Evolutionary conservation across 2,329 filamentous ascomycete species (phyloP), one percentile per base, ranked within the genome.

Genomic region (Fusarium goolgardi): DNA sequence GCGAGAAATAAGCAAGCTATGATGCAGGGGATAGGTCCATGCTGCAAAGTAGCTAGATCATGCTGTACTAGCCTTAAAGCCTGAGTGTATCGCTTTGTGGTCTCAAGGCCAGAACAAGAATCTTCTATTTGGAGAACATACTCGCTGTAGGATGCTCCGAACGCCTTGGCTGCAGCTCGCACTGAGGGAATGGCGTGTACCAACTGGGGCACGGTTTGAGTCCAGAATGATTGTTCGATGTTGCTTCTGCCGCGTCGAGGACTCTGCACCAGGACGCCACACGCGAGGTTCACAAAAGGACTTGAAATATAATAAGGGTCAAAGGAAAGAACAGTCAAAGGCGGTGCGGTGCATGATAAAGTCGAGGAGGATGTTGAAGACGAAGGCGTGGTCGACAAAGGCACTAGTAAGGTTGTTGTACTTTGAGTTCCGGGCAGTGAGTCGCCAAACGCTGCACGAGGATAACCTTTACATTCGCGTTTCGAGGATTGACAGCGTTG

Each of bases 1-100:
- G 56, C 61, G 1, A 72, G 67, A 3, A 72, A 69, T 0, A 72
- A 21, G 9, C 69, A 72, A 7, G 70, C 69, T 3, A 72, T 57
- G 4, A 70, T 56, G 9, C 64, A 70, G 2, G 69, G 55, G 3
- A 71, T n/a, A 0, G 55, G 51, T 0, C 65, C 59, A n/a, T 67
- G 21, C 13, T 59, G 64, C 3, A 59, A 1, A 2, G 67, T 66
- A 2, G 16, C 31, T 13, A 72, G 60, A 29, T 72, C 70, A 4
- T 44, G 46, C 29, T 72, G 70, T 10, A 61, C 57, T 8, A 71
- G 8, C 4, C 23, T 57, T 23, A 72, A 40, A 2, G 70, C 69
- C 3, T 47, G 29, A 6, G 53, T 37, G 29, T 72, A 72, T 3
- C 58, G 57, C 25, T 49, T 63, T 0, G 59, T 44, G 2, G 69